These are phyloP conservation scores for Mycena albidolilacea DNA, from an alignment of 768 basidiomycete genomes.

Conservation along the genomic window DNA sequence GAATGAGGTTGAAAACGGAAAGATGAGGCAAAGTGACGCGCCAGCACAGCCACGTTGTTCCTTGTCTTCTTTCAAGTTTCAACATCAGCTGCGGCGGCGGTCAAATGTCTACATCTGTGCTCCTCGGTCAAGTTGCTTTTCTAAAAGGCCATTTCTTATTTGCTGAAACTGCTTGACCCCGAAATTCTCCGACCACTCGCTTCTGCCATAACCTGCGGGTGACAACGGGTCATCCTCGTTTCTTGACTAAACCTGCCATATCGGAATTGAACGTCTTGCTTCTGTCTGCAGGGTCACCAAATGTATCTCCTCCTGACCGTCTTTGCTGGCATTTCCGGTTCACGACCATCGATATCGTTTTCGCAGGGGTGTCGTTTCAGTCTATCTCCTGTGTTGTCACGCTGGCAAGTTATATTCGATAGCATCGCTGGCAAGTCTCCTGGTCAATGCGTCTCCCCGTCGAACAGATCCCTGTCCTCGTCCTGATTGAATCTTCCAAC, in stretches of 20 bases:
- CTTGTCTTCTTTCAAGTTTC: neutral
- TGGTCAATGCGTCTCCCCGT: neutral
- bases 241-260: neutral
- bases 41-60: no score
- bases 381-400: no score
- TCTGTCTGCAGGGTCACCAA: neutral
- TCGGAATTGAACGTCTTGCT: neutral
- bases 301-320: neutral
- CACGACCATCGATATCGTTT: neutral
- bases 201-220: neutral
- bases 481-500: neutral
- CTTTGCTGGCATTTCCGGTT: neutral
- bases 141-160: neutral
- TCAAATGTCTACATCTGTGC: neutral
- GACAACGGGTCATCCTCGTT: neutral
- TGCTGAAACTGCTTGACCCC: neutral
- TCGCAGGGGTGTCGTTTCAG: no score
- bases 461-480: neutral
- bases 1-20: no score
- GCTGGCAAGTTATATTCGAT: no score
- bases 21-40: no score
- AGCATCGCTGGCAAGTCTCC: no score
- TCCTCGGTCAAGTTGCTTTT: neutral
- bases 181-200: neutral
- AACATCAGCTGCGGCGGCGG: neutral